Conservation (phyloP, 176 grass and related monocot species). For the Eremochloa ophiuroides region DNA sequence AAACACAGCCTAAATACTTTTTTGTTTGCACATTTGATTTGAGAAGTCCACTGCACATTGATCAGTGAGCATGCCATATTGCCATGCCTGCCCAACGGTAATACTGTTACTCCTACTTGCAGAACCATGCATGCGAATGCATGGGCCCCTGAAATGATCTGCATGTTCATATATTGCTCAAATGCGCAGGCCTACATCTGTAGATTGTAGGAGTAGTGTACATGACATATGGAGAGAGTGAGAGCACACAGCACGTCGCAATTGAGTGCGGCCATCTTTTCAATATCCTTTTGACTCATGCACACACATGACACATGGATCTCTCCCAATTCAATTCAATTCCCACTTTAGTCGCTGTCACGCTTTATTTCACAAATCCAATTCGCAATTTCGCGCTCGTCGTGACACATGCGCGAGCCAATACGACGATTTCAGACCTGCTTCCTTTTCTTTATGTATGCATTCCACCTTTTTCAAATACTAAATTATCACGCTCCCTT, state of each 20-base stretch:
- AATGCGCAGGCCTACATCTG: background rate
- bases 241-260: background rate
- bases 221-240: background rate
- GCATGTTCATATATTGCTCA: background rate
- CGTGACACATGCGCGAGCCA: conserved; percentile 11
- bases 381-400: background rate
- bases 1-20: too few relatives aligned
- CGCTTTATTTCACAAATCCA: background rate
- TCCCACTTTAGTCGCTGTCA: conserved; percentile 39
- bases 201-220: too few relatives aligned
- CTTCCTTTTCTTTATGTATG: background rate
- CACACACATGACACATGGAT: conserved; percentile 10
- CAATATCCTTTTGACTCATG: conserved; percentile 23
- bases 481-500: conserved; percentile 30
- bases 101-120: conserved; percentile 6
- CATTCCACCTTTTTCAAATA: conserved; percentile 39
- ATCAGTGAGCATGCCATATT: background rate
- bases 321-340: background rate
- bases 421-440: background rate
- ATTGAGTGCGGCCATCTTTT: conserved; percentile 1
- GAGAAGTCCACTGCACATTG: background rate
- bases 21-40: background rate
- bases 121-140: background rate
- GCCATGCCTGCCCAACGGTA: background rate
- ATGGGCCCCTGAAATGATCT: background rate